Evolutionary conservation across 2,329 filamentous ascomycete genomes (phyloP), one percentile per base, ranked within the genome.

Genomic region (Claviceps purpurea): DNA sequence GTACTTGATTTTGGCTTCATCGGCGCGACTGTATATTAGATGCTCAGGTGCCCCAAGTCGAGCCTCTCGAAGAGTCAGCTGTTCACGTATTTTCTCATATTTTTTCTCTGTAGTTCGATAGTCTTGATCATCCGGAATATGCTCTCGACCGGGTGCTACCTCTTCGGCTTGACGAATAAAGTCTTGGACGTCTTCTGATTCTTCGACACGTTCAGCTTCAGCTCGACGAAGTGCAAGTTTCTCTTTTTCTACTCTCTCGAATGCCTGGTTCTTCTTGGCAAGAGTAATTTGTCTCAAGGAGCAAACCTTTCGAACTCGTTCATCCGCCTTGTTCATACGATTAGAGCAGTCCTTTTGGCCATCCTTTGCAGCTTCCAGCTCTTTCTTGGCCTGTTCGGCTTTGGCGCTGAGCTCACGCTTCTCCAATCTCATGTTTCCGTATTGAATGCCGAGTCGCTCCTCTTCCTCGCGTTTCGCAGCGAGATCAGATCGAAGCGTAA

Each of bases 61-160:
- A 49, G 70, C 68, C 53, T 79, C 75, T 51, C 79, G 75, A 55
- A 74, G 73, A 18, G 72, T 65, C n/a, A 89, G 67, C 60, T 85
- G 80, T 45, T 74, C 71, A 37, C 68, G 65, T 14, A 89, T 67
- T 40, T 74, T 75, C 1, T 75, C 59, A 53, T 77, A 76, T 61
- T 79, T 77, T 51, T 67, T 70, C 56, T 76, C 71, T 20, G 84
- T 71, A 51, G 74, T 81, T 13, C 68, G 63, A 43, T 75, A 65
- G 0, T 81, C 88, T 61, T 88, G 83, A 5, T 77, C 79, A 50
- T 79, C 74, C 4, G 81, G 76, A 39, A 90, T 75, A 40, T 75
- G 66, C 50, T 86, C 79, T 37, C 86, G 77, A 26, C 70, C 65
- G 0, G 72, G 67, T 34, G 73, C 78, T 43, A 84, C 69, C 11